Percentiles rank a stretch among this genome's conserved stretches.
phyloP scores from a whole-genome alignment of 148 eudicot species.

The Chenopodium berlandieri region DNA sequence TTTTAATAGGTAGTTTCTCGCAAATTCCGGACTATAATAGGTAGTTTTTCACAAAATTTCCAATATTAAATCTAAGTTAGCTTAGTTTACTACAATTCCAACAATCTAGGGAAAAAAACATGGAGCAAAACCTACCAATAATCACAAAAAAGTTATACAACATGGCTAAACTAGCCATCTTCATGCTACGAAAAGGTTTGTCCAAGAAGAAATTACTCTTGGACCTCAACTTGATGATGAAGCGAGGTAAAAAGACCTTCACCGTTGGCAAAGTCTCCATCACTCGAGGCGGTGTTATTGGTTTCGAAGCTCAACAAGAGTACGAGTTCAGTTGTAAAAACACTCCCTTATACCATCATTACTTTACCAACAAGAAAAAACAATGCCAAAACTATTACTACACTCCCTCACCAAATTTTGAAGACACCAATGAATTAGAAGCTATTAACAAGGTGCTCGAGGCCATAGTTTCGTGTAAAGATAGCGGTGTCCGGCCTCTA shows the following conservation, averaged over 20 bases:
- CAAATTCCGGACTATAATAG: too few species aligned
- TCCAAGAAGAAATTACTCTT: conserved; percentile 45
- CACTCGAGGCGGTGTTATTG: conserved; percentile 6
- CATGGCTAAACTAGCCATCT: conserved; percentile 37
- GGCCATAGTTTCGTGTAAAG: conserved; percentile 31
- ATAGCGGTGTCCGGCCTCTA: conserved; percentile 37
- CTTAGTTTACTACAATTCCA: neutral
- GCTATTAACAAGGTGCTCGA: conserved; percentile 34
- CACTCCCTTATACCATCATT: conserved; percentile 38
- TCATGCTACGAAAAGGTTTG: conserved; percentile 61
- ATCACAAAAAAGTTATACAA: conserved; percentile 48
- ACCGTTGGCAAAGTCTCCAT: conserved; percentile 33
- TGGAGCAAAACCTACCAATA: conserved; percentile 51
- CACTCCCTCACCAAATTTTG: neutral
- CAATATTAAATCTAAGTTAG: neutral
- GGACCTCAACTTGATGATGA: conserved; percentile 50
- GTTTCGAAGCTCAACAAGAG: neutral
- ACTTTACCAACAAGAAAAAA: conserved; percentile 16
- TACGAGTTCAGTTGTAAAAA: conserved; percentile 34
- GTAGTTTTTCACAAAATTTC: too few species aligned
- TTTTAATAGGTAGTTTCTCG: too few species aligned
- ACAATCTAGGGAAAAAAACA: conserved; percentile 20
- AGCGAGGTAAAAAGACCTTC: conserved; percentile 53
- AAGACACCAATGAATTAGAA: neutral
- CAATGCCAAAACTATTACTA: neutral